Evolutionary conservation across 257 asterid genomes (phyloP).

Genomic region (Haberlea rhodopensis): DNA sequence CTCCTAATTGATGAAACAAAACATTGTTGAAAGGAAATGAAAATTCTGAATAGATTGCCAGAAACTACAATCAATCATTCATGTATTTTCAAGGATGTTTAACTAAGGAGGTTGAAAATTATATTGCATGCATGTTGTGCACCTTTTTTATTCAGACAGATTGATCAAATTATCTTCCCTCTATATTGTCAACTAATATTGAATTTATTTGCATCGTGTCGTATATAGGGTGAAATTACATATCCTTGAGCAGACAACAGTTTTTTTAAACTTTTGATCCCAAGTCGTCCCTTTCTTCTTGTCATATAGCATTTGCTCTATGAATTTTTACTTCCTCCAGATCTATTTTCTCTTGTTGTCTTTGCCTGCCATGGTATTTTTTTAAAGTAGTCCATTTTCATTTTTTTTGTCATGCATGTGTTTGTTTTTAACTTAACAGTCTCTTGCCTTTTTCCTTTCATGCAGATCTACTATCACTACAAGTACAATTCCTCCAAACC

Average conservation of each 20-base stretch:
- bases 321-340: too few relatives aligned
- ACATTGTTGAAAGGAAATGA: neutral
- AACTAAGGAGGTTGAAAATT: too few relatives aligned
- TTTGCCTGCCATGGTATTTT: too few relatives aligned
- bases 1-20: neutral
- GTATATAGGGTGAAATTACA: neutral
- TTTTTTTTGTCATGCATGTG: too few relatives aligned
- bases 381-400: neutral
- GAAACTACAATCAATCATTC: neutral
- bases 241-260: neutral
- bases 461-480: constrained; percentile 74
- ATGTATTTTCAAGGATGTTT: neutral
- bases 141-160: too few relatives aligned
- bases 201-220: neutral
- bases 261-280: too few relatives aligned
- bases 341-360: too few relatives aligned
- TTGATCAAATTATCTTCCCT: too few relatives aligned
- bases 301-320: too few relatives aligned
- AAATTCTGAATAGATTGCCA: neutral
- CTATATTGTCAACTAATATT: neutral
- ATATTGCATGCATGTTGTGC: too few relatives aligned
- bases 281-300: too few relatives aligned
- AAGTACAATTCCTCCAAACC: constrained; percentile 40
- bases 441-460: neutral
- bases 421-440: constrained; percentile 7